These are phyloP conservation scores for Tolypocladium endophyticum DNA, from an alignment of 2,329 filamentous ascomycete genomes.

Conservation along the genomic window DNA sequence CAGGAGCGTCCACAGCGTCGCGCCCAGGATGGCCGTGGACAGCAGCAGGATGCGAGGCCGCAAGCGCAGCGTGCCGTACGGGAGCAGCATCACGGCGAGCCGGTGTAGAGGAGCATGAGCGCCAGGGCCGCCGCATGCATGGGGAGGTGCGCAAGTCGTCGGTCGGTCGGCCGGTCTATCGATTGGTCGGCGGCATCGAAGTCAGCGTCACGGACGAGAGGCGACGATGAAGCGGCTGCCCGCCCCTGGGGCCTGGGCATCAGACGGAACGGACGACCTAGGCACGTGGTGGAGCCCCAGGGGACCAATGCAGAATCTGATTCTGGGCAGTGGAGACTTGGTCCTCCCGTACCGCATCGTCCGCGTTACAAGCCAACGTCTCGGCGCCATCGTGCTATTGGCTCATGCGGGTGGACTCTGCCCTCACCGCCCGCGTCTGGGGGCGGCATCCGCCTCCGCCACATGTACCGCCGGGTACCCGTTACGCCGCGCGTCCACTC, in stretches of 20 bases:
- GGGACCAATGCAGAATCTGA: background rate
- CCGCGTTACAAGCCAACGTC: background rate
- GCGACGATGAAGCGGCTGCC: background rate
- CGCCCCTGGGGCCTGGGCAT: background rate
- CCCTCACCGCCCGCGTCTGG: background rate
- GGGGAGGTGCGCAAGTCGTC: background rate
- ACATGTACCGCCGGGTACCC: background rate
- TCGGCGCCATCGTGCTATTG: background rate
- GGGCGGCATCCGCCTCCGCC: background rate
- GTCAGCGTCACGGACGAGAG: background rate
- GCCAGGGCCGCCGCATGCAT: background rate
- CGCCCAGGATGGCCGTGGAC: constrained; percentile 1
- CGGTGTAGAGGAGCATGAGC: background rate
- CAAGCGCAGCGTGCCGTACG: background rate
- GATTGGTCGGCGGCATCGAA: background rate
- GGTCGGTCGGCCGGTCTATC: background rate
- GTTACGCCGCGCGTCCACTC: background rate
- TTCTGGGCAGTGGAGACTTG: background rate
- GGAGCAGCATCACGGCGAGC: background rate
- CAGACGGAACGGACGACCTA: background rate
- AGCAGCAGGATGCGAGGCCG: background rate
- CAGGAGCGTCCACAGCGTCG: constrained; percentile 2
- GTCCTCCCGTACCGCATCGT: background rate
- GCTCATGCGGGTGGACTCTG: background rate
- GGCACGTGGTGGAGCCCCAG: background rate